Conservation (phyloP, 2,329 filamentous ascomycete species). For the Aureobasidium mangrovei region DNA sequence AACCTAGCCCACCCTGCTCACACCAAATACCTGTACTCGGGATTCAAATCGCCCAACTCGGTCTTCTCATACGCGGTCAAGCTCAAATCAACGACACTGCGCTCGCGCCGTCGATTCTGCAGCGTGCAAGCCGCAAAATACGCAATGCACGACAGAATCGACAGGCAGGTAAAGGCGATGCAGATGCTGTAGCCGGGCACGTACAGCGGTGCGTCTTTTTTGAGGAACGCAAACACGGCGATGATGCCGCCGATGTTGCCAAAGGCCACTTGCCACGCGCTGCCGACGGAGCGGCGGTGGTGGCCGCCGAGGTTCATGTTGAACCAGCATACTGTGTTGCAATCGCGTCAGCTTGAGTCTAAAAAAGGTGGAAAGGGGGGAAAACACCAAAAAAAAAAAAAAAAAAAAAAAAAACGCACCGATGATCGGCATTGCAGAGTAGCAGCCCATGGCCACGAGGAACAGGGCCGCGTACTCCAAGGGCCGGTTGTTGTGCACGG, state of each 20-base stretch:
- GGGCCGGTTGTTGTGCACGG: constrained; percentile 56
- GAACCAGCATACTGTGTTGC: constrained; percentile 40
- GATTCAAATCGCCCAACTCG: constrained; percentile 51
- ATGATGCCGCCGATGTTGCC: constrained; percentile 44
- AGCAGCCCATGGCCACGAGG: constrained; percentile 69
- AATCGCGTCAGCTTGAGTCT: constrained; percentile 13
- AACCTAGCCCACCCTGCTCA: no score
- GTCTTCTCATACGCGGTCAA: constrained; percentile 55
- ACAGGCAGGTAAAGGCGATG: constrained; percentile 63
- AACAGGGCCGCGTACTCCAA: constrained; percentile 75
- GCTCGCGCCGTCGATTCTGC: constrained; percentile 54
- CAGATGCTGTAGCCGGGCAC: constrained; percentile 68
- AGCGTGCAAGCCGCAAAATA: constrained; percentile 52
- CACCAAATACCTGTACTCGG: constrained; percentile 47
- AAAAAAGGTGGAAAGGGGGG: constrained; percentile 21
- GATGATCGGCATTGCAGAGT: constrained; percentile 76
- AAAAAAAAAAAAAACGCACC: no score
- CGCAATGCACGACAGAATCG: constrained; percentile 49
- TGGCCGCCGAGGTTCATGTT: constrained; percentile 47
- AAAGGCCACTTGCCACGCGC: constrained; percentile 42
- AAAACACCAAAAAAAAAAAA: no score
- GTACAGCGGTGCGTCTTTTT: constrained; percentile 58
- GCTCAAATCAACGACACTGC: constrained; percentile 35
- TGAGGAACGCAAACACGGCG: constrained; percentile 42
- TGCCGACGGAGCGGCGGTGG: constrained; percentile 40